Evolutionary conservation across 495 filamentous ascomycete species (phyloP).

Genomic region (Echria macrotheca): DNA sequence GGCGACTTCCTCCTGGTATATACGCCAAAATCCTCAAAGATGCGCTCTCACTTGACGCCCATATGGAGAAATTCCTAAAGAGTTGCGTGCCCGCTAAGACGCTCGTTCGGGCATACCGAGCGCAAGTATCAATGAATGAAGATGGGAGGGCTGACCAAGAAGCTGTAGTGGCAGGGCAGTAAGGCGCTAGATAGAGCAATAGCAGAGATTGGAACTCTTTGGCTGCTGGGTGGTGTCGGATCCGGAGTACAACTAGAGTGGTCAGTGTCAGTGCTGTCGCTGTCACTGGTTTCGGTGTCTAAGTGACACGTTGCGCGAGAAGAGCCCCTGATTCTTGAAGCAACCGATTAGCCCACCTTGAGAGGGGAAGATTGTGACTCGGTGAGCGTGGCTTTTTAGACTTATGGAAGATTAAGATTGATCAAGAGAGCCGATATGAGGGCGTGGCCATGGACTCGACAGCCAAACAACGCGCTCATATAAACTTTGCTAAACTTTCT

Average conservation of each 20-base stretch:
- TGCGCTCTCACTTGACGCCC: constrained; percentile 1
- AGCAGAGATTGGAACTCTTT: background rate
- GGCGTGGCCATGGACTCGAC: no score
- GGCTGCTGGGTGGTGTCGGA: background rate
- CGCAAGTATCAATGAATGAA: background rate
- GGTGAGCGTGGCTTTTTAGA: no score
- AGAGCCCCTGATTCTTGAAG: no score
- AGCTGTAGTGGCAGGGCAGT: background rate
- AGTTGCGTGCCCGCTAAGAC: constrained; percentile 1
- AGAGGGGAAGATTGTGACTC: no score
- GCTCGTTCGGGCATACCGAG: background rate
- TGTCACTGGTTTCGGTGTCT: background rate
- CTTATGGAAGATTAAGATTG: no score
- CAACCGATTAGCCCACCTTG: no score
- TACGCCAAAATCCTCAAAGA: constrained; percentile 7
- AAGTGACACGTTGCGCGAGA: no score
- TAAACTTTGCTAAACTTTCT: no score
- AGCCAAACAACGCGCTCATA: no score
- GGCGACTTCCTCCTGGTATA: constrained; percentile 4
- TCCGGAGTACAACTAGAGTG: background rate
- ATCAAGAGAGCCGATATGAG: no score
- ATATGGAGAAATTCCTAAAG: constrained; percentile 1
- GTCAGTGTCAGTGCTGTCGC: background rate
- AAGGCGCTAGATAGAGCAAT: background rate
- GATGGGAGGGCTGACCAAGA: background rate